Conservation (phyloP, 495 filamentous ascomycete genomes). For the Xylaria curta region DNA sequence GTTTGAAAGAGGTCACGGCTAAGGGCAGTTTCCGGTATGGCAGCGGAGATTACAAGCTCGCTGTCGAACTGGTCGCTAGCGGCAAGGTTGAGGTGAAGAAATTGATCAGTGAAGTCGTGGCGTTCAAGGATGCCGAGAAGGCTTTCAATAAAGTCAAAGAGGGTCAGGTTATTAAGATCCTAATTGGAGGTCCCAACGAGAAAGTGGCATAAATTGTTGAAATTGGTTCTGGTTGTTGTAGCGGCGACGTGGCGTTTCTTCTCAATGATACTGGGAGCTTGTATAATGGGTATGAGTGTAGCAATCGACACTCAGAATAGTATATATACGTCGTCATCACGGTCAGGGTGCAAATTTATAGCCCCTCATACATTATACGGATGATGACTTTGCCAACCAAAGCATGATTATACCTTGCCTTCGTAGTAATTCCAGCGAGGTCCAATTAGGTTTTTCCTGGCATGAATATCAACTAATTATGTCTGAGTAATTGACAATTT, state of each 20-base stretch:
- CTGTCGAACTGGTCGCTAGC: conserved; percentile 69
- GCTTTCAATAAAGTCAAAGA: conserved; percentile 80
- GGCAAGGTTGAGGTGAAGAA: conserved; percentile 72
- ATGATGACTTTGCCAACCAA: not conserved
- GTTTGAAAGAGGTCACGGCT: conserved; percentile 80
- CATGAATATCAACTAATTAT: not conserved
- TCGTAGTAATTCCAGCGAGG: not conserved
- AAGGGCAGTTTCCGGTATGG: conserved; percentile 86
- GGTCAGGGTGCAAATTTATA: not conserved
- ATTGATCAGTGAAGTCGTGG: conserved; percentile 71
- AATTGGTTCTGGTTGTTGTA: not conserved
- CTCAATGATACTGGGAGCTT: not conserved
- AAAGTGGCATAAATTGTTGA: conserved; percentile 38
- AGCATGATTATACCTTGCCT: conserved; percentile 2
- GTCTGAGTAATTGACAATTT: not conserved
- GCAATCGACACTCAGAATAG: not conserved
- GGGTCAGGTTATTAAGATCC: conserved; percentile 82
- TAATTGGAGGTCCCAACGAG: conserved; percentile 75
- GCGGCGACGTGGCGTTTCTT: conserved; percentile 9
- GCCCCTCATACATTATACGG: conserved; percentile 1
- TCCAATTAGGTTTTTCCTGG: not conserved
- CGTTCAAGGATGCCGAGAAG: conserved; percentile 73
- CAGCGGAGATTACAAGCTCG: conserved; percentile 79
- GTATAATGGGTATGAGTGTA: conserved; percentile 4
- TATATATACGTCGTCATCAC: conserved; percentile 1